Base-by-base conservation (phyloP, 345 rosid genomes). In the Carallia brachiata region DNA sequence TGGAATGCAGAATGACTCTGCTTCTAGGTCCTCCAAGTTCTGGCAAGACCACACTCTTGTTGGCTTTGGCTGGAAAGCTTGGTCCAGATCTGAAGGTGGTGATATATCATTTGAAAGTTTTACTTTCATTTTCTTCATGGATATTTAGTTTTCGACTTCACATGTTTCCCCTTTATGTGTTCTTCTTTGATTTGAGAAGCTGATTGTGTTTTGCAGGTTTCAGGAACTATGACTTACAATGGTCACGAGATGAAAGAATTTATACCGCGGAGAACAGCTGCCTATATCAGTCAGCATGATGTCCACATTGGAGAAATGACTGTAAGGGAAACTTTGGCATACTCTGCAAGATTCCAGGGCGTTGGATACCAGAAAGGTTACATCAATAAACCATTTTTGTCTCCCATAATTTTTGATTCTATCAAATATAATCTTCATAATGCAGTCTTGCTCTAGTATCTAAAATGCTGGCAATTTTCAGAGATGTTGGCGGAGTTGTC, bases 1-100 rank as follows among this genome's bases (percentile, higher is more conserved):
- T 7, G 54, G 59, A 34, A 59, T 27, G 70, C 72, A 90, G 97
- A 66, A 82, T 87, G 86, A 80, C 95, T 37, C 63, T 91, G 79
- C 92, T 91, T 39, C 73, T 89, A 78, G 97, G 97, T 63, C 97
- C 95, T 71, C 95, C 95, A 62, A 76, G 89, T 72, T 87, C 97
- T 31, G 97, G 97, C 6, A 91, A 91, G 82, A 91, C 97, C 4
- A 84, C 92, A 0, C 87, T 91, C 5, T 50, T 91, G 73, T 79
- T 91, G 79, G 95, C 95, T 70, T 80, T 91, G 75, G 95, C 92
- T 18, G 92, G 91, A 65, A 89, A 85, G 77, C 97, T 90, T 70
- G 90, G 83, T 73, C 60, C 69, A 1, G 68, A 62, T 36, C 85
- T 89, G 28, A 78, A 86, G 91, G 95, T 91, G 37, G 44, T 32